Evolutionary conservation across 2,329 filamentous ascomycete species (phyloP).

Genomic region (Aspergillus aculeatinus): DNA sequence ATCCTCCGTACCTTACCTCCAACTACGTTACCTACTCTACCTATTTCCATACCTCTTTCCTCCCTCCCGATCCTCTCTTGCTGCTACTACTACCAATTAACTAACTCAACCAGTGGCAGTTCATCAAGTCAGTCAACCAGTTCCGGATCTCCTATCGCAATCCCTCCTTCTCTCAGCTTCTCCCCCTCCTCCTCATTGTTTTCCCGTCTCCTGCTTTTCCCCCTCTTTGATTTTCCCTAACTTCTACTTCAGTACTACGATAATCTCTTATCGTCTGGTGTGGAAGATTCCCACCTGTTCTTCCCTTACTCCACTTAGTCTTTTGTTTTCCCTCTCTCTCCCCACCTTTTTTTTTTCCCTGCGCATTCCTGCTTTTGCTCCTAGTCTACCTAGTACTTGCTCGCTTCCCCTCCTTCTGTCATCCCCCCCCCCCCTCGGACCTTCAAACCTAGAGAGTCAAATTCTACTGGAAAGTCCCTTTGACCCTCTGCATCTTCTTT

Average conservation of each 20-base stretch:
- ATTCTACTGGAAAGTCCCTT: not conserved
- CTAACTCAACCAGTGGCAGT: not conserved
- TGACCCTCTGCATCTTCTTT: not conserved
- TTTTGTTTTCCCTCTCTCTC: slow-evolving; percentile 12
- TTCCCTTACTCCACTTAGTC: slow-evolving; percentile 4
- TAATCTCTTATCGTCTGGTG: slow-evolving; percentile 1
- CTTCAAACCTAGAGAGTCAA: not conserved
- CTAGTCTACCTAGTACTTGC: not conserved
- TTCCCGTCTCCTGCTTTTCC: slow-evolving; percentile 2
- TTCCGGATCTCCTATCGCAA: not conserved
- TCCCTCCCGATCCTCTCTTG: not conserved
- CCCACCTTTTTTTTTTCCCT: not conserved
- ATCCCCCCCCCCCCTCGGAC: not conserved
- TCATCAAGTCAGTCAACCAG: slow-evolving; percentile 1
- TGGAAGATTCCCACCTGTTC: not conserved
- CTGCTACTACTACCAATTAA: not conserved
- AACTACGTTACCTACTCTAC: not conserved
- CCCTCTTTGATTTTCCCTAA: not conserved
- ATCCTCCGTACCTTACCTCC: not conserved
- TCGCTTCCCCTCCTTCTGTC: slow-evolving; percentile 2
- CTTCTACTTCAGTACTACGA: not conserved
- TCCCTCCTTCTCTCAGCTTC: not conserved
- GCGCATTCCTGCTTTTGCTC: not conserved
- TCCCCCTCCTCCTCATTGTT: not conserved
- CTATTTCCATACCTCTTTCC: too few species aligned